A percentile compares a stretch with the other conserved stretches of the same genome.
Evolutionary conservation across 495 filamentous ascomycete species (phyloP).

Genomic region (Penicillium salamii): DNA sequence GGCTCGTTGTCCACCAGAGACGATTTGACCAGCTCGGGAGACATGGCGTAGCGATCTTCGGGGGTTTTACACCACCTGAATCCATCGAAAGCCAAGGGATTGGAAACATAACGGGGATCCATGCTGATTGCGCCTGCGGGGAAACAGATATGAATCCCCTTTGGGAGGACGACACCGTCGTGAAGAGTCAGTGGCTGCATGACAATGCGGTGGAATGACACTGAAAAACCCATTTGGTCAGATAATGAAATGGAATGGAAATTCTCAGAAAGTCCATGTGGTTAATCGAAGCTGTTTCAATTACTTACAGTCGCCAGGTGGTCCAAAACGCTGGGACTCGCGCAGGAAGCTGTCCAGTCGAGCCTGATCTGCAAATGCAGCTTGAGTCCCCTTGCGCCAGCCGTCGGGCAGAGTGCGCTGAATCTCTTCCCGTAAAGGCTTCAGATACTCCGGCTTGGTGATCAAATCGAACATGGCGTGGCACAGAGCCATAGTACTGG

Average conservation of each 20-base stretch:
- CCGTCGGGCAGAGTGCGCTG: slow-evolving; percentile 17
- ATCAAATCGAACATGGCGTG: slow-evolving; percentile 36
- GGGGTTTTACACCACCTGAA: slow-evolving; percentile 34
- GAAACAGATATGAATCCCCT: slow-evolving; percentile 33
- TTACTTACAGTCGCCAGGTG: slow-evolving; percentile 31
- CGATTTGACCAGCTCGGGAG: background rate
- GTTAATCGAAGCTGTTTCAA: background rate
- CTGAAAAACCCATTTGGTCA: slow-evolving; percentile 7
- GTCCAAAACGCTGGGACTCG: slow-evolving; percentile 35
- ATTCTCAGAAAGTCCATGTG: background rate
- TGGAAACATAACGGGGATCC: slow-evolving; percentile 20
- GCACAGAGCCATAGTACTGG: slow-evolving; percentile 31
- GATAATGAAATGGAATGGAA: background rate
- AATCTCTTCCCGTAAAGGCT: slow-evolving; percentile 31
- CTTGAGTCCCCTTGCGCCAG: slow-evolving; percentile 23
- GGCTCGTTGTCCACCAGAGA: background rate
- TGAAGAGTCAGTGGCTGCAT: slow-evolving; percentile 24
- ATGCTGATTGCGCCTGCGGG: slow-evolving; percentile 31
- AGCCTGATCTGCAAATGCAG: slow-evolving; percentile 13
- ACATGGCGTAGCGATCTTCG: slow-evolving; percentile 13
- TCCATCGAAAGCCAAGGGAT: slow-evolving; percentile 29
- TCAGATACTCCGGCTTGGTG: slow-evolving; percentile 25
- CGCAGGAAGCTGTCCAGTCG: slow-evolving; percentile 38
- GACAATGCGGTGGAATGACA: slow-evolving; percentile 29
- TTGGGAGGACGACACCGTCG: slow-evolving; percentile 27